These are phyloP conservation scores for Zelonia costaricensis DNA, from an alignment of 208 protist genomes.

Conservation along the genomic window DNA sequence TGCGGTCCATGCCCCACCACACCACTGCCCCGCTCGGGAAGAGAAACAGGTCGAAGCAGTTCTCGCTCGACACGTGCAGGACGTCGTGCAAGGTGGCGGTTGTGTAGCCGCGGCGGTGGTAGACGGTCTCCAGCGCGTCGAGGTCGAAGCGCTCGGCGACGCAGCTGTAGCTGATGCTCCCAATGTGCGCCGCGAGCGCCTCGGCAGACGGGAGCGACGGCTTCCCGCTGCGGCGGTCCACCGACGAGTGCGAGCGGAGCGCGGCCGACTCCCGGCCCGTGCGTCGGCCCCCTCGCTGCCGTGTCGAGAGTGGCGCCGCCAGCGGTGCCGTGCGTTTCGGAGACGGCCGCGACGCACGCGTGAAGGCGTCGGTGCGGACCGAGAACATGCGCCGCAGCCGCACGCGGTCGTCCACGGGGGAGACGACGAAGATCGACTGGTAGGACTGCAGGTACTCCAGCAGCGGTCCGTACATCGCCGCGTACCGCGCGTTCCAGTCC, in stretches of 20 bases:
- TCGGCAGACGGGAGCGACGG: conserved; percentile 29
- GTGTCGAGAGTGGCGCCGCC: background rate
- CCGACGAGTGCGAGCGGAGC: conserved; percentile 8
- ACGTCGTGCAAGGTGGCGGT: conserved; percentile 43
- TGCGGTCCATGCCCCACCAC: conserved; percentile 75
- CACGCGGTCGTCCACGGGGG: conserved; percentile 65
- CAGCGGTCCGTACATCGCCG: conserved; percentile 47
- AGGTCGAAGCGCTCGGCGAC: conserved; percentile 50
- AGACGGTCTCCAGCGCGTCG: conserved; percentile 41
- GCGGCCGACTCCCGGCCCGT: background rate
- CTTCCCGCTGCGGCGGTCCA: conserved; percentile 18
- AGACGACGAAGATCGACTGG: conserved; percentile 80
- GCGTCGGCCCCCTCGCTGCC: conserved; percentile 11
- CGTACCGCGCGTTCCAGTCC: conserved; percentile 48
- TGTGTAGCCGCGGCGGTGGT: conserved; percentile 60
- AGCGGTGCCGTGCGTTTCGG: conserved; percentile 3
- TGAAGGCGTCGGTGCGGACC: conserved; percentile 9
- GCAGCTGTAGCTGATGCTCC: conserved; percentile 66
- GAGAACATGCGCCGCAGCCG: conserved; percentile 41
- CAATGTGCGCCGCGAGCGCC: conserved; percentile 50
- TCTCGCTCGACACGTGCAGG: conserved; percentile 52
- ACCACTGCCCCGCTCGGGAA: conserved; percentile 69
- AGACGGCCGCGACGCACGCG: background rate
- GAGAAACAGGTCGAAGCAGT: conserved; percentile 62
- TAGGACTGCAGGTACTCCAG: conserved; percentile 72